Base-by-base conservation (phyloP, 2,329 filamentous ascomycete species). In the Hypoxylon sp. region DNA sequence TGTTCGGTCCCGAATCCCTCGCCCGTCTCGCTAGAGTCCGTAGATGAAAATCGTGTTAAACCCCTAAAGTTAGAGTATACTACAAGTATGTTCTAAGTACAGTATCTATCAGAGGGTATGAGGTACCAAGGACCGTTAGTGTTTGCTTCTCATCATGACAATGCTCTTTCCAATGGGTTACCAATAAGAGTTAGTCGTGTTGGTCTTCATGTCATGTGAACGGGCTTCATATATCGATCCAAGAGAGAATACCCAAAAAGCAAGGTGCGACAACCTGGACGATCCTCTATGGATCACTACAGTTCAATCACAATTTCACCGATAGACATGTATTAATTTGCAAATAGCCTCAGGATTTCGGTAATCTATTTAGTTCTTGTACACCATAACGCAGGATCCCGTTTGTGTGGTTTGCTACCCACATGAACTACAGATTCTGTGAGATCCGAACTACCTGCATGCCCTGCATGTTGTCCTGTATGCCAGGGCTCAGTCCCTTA, bases 371-470 rank as follows among this genome's bases (percentile, higher is more conserved):
- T 44, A 17, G 17, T 11, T 44, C 40, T 44, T 8, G 14, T 22
- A 22, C 40, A 10, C 17, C 17, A 44, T 17, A 44, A 22, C 17
- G 3, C 20, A n/a, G 11, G 4, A 22, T n/a, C 3, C 4, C 5
- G 40, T 17, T 11, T 22, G 2, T 22, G 40, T 44, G 17, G 11
- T 6, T n/a, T 20, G n/a, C 57, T 51, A 22, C 35, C 42, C 49
- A 31, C 56, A 49, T 59, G n/a, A 20, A 27, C 20, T 37, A 11
- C 8, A 33, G 31, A 8, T 17, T 6, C 56, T 31, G 30, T 27
- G 25, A 40, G 31, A 35, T 14, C 48, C 48, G 30, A 49, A 13
- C 44, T 37, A 27, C 44, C 53, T 42, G 37, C 37, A 56, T 56
- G 25, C 17, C 35, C 55, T 57, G 17, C 10, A 56, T 48, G 10